Evolutionary conservation across 768 basidiomycete genomes (phyloP).

Genomic region (Tylopilus vinaceipallidus): DNA sequence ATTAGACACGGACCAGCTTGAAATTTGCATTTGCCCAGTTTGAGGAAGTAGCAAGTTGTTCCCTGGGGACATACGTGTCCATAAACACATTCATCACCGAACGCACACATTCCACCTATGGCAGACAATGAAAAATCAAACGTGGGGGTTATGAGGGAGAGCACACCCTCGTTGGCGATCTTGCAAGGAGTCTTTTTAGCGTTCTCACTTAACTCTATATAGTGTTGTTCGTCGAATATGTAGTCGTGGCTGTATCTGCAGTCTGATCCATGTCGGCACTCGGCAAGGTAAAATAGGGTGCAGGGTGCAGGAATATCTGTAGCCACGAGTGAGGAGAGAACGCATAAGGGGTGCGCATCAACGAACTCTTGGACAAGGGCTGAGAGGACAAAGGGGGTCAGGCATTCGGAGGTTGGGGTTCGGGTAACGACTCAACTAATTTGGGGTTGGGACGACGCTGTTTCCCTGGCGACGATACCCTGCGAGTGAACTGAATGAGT

Average conservation of each 20-base stretch:
- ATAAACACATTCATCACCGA: conserved; percentile 57
- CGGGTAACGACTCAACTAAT: conserved; percentile 41
- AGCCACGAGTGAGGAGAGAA: not conserved
- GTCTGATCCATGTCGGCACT: conserved; percentile 55
- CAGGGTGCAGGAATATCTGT: conserved; percentile 63
- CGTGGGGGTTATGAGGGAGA: not conserved
- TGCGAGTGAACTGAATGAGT: conserved; percentile 26
- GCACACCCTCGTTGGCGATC: conserved; percentile 52
- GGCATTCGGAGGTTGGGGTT: conserved; percentile 12
- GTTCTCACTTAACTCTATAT: conserved; percentile 49
- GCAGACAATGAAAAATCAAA: conserved; percentile 1
- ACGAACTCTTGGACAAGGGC: conserved; percentile 64
- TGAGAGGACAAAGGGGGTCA: conserved; percentile 28
- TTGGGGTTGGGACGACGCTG: conserved; percentile 49
- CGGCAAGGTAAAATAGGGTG: conserved; percentile 61
- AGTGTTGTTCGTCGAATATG: conserved; percentile 51
- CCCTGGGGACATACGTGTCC: conserved; percentile 41
- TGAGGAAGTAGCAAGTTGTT: conserved; percentile 51
- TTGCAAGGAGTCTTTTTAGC: conserved; percentile 66
- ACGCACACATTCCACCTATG: conserved; percentile 53
- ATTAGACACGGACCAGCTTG: conserved; percentile 45
- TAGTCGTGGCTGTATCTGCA: conserved; percentile 68
- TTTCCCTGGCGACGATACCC: conserved; percentile 34
- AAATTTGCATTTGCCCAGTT: conserved; percentile 61
- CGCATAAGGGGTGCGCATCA: conserved; percentile 4